Percentiles rank a stretch among this genome's conserved stretches.
phyloP scores from a whole-genome alignment of 352 stramenopile genomes.

The Phytophthora aleatoria region DNA sequence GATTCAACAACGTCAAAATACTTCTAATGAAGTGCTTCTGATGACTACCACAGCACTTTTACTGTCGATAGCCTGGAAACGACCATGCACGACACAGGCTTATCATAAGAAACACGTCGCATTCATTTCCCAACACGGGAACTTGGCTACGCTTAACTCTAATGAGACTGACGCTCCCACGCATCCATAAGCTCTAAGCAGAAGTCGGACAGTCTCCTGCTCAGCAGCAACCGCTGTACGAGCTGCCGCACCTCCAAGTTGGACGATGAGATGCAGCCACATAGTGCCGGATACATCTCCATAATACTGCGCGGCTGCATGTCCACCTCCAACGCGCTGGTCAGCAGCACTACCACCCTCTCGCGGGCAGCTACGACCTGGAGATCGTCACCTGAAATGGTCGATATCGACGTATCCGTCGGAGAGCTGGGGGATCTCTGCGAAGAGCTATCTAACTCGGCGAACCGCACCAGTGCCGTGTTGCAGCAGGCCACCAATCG shows the following conservation, averaged over 20 bases:
- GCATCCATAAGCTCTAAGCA: conserved; percentile 55
- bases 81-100: background rate
- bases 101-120: background rate
- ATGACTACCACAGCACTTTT: too few species aligned
- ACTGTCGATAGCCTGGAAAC: too few species aligned
- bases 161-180: conserved; percentile 34
- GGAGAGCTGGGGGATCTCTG: conserved; percentile 1
- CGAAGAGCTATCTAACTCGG: conserved; percentile 40
- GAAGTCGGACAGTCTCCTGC: conserved; percentile 53
- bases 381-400: conserved; percentile 6
- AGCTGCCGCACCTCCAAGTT: conserved; percentile 67
- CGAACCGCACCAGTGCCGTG: conserved; percentile 52
- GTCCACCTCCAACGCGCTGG: conserved; percentile 53
- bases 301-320: conserved; percentile 63
- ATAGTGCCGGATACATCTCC: conserved; percentile 80
- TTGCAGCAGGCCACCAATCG: conserved; percentile 70
- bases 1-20: too few species aligned
- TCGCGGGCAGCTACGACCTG: conserved; percentile 50
- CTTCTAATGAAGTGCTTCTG: too few species aligned
- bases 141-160: conserved; percentile 17
- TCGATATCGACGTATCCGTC: conserved; percentile 6
- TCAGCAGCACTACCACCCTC: conserved; percentile 72
- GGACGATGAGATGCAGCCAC: conserved; percentile 72
- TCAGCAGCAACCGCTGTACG: conserved; percentile 71
- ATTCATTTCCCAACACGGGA: background rate